Evolutionary conservation across 208 protist species (phyloP), one percentile per base, ranked within the genome.

Genomic region (Wallacemonas sp.): DNA sequence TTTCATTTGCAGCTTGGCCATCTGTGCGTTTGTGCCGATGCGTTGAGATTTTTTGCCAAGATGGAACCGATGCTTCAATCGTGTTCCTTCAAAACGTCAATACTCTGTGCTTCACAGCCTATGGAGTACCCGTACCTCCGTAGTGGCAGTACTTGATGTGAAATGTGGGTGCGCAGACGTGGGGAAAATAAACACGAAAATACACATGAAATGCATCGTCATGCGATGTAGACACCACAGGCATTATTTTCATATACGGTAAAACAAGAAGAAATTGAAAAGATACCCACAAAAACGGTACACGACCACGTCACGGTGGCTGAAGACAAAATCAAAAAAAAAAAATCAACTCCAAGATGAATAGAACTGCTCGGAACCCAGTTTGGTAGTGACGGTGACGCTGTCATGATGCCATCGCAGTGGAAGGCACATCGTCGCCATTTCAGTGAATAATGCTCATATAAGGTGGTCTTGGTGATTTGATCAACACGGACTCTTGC

Each of bases 81-180:
- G 12, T 42, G 12, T 42, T 42, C 38, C 38, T n/a, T 42, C 17
- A 49, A 11, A 49, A 19, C 17, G 22, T 49, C 44, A 49, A 49
- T 49, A 49, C 44, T 49, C 44, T 49, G 44, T 49, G 44, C 44
- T 22, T 22, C 44, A 49, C 17, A 49, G 44, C 44, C 44, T 19
- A 19, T 0, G 44, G 44, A 49, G 44, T 49, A 49, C 44, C 15
- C 44, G 44, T 49, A 49, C 44, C 44, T 49, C 44, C 44, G 44
- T 49, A 49, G 44, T 41, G 36, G 14, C 36, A 41, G 36, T 41
- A 41, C 36, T 41, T 41, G 36, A 41, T 41, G 36, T 6, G 14
- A 17, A 14, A 14, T 41, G 36, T 17, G 14, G 36, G 14, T 6
- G 36, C 6, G 6, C 36, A 41, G 14, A 17, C 36, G 36, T 14